A percentile compares a stretch with the other conserved stretches of the same genome.
Conservation (phyloP, 2,329 filamentous ascomycete genomes). For the Stachybotrys chlorohalonatus region DNA sequence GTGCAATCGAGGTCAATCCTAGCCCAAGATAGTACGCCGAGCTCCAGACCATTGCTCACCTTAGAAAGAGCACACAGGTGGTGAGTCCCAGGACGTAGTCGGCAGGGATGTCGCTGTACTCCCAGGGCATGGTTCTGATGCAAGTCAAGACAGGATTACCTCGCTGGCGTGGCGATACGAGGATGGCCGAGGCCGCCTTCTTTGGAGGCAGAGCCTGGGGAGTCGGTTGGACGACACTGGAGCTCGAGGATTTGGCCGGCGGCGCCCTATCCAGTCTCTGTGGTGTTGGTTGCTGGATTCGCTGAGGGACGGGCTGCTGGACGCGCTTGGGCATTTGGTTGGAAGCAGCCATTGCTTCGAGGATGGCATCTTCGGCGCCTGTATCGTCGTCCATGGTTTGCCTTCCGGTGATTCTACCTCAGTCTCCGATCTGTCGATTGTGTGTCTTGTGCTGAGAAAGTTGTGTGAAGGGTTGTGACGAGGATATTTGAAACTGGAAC, state of each 20-base stretch:
- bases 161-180: constrained; percentile 87
- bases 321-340: constrained; percentile 20
- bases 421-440: too few relatives aligned
- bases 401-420: too few relatives aligned
- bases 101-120: constrained; percentile 92
- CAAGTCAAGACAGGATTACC: constrained; percentile 86
- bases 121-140: constrained; percentile 80
- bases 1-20: neutral
- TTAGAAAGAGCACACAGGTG: constrained; percentile 86
- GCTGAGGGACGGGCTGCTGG: constrained; percentile 32
- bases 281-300: constrained; percentile 38
- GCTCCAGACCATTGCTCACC: constrained; percentile 17
- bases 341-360: constrained; percentile 45
- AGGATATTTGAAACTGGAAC: too few relatives aligned
- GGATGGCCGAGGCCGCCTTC: constrained; percentile 63
- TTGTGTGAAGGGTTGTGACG: too few relatives aligned
- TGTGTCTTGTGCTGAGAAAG: too few relatives aligned
- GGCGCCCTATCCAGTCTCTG: constrained; percentile 46
- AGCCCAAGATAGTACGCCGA: neutral
- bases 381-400: constrained; percentile 43
- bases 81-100: constrained; percentile 85
- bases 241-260: constrained; percentile 25
- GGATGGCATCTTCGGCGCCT: constrained; percentile 46
- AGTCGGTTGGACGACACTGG: constrained; percentile 73
- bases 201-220: constrained; percentile 71